A percentile compares a stretch with the other conserved stretches of the same genome.
These are phyloP conservation scores for Acephala macrosclerotiorum DNA, from an alignment of 2,329 filamentous ascomycete genomes.

Conservation along the genomic window DNA sequence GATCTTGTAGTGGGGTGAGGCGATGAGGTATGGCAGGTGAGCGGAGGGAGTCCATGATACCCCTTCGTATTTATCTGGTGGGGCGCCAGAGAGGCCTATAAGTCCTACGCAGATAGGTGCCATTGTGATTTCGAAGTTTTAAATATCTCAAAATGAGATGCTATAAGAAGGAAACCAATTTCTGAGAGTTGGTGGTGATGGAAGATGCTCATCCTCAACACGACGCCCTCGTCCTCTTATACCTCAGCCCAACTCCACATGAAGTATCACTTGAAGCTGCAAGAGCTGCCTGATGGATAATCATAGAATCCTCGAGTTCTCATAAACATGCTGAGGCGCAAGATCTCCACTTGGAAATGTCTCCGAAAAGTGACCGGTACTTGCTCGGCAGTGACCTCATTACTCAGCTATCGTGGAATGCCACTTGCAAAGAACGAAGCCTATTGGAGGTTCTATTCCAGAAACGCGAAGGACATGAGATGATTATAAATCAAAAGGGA, in stretches of 20 bases:
- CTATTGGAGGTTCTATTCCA: too few relatives aligned
- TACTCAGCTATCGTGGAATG: too few relatives aligned
- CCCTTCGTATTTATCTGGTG: conserved; percentile 41
- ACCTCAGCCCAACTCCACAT: not conserved
- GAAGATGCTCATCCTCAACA: not conserved
- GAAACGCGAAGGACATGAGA: too few relatives aligned
- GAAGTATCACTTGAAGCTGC: not conserved
- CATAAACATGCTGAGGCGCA: not conserved
- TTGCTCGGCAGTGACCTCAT: not conserved
- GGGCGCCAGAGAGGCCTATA: conserved; percentile 63
- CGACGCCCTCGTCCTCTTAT: not conserved
- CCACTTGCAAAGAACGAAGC: too few relatives aligned
- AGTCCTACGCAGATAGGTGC: conserved; percentile 62
- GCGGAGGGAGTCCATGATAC: conserved; percentile 61
- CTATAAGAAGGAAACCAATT: not conserved
- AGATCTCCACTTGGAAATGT: not conserved
- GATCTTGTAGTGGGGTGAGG: conserved; percentile 54
- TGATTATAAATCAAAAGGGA: not conserved
- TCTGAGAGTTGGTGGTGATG: not conserved
- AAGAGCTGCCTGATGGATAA: not conserved
- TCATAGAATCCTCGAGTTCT: not conserved
- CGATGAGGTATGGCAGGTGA: conserved; percentile 66
- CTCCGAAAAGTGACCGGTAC: not conserved
- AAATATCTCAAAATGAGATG: too few relatives aligned
- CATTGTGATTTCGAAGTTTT: conserved; percentile 43